Base-by-base conservation (phyloP, 2,329 filamentous ascomycete species). In the Emmonsiellopsis sp. region DNA sequence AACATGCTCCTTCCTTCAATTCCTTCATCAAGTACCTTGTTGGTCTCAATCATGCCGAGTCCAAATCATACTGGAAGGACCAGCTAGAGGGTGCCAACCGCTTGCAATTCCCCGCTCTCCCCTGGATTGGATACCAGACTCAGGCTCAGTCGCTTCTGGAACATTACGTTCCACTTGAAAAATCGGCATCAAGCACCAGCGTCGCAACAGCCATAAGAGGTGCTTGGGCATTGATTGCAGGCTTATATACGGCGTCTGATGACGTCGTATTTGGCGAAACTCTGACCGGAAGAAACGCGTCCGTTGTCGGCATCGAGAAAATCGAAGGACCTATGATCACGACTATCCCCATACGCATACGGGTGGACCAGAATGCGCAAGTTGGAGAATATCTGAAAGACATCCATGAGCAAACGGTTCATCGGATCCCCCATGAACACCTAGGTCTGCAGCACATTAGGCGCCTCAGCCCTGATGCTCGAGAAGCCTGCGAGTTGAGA, bases 401-500 rank as follows among this genome's bases (percentile, higher is more conserved):
- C 1, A 73, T 85, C 5, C 81, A 84, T 37, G 67, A 77, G 16
- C 73, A 56, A 30, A 44, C 75, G 0, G 69, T 80, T 0, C 66
- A 72, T 9, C 73, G 78, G 47, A 83, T 84, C 3, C 77, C 80
- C 0, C 77, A 83, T 60, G 80, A 86, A 66, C 81, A 86, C 62
- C 73, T 79, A 10, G 73, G 73, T 7, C 47, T 76, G 30, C 73
- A 74, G 49, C 67, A 74, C 52, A 75, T 76, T 55, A 76, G 80
- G 20, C 70, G 72, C 15, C 63, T 82, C 15, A 79, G 76, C 57
- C 65, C 74, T 1, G 69, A 74, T 53, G 65, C 67, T 7, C 64
- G 65, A n/a, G 59, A 64, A 34, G 71, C 70, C 32, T 74, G 70
- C 55, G 65, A 73, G 15, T 67, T 74, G 31, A 57, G 57, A 41